Conservation (phyloP, 495 filamentous ascomycete species). For the Oidiodendron maius region DNA sequence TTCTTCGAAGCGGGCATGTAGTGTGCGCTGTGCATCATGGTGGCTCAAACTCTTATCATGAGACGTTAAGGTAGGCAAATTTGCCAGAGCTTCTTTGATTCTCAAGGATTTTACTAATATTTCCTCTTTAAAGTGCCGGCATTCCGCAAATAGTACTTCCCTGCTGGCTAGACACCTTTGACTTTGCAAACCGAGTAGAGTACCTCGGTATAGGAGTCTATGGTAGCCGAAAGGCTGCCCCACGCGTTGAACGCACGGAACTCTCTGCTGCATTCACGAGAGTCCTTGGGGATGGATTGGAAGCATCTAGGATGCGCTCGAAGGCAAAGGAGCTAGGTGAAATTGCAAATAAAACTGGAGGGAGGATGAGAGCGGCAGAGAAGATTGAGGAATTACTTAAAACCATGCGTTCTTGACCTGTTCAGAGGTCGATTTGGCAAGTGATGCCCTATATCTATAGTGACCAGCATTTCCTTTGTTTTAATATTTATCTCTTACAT, state of each 20-base stretch:
- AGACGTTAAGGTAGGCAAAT: slow-evolving; percentile 43
- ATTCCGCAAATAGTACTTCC: slow-evolving; percentile 46
- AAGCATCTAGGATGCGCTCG: slow-evolving; percentile 3
- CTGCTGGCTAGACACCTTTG: slow-evolving; percentile 45
- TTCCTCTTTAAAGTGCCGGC: slow-evolving; percentile 29
- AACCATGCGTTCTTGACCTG: background rate
- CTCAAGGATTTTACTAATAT: background rate
- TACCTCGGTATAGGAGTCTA: slow-evolving; percentile 44
- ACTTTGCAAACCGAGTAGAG: slow-evolving; percentile 41
- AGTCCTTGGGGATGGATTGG: slow-evolving; percentile 6
- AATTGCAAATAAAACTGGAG: background rate
- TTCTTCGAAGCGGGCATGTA: slow-evolving; percentile 40
- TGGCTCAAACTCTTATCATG: slow-evolving; percentile 46
- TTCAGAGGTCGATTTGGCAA: background rate
- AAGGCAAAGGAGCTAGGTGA: slow-evolving; percentile 5
- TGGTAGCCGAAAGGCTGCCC: slow-evolving; percentile 31
- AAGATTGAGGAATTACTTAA: slow-evolving; percentile 4
- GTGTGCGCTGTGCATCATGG: slow-evolving; percentile 46
- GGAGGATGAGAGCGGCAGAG: background rate
- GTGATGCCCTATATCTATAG: too few relatives aligned
- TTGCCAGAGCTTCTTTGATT: background rate
- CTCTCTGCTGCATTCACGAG: slow-evolving; percentile 20
- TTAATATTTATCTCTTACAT: too few relatives aligned
- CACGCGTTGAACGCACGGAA: slow-evolving; percentile 19
- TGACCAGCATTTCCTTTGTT: too few relatives aligned